Conservation (phyloP, 306 rosid genomes). For the Glycine latifolia region DNA sequence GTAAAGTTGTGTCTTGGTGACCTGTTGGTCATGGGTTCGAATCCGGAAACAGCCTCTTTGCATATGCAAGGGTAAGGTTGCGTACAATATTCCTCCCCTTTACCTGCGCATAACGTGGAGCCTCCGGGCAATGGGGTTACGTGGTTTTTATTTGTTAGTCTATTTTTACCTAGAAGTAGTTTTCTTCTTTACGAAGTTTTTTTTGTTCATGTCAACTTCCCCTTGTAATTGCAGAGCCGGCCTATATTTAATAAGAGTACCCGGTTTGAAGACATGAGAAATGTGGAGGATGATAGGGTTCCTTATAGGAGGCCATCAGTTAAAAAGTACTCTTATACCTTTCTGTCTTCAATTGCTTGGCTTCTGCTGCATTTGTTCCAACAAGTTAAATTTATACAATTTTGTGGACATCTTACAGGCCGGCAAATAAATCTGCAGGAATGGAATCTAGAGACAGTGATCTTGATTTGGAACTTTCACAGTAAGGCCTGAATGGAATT, state of each 20-base stretch:
- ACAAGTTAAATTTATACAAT: conserved; percentile 19
- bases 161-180: background rate
- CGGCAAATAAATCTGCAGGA: conserved; percentile 74
- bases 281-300: conserved; percentile 75
- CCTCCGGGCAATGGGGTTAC: no score
- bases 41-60: no score
- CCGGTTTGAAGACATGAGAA: conserved; percentile 95
- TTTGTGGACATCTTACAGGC: conserved; percentile 59
- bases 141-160: background rate
- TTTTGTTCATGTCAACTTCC: conserved; percentile 10
- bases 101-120: no score
- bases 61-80: no score
- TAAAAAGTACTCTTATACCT: conserved; percentile 64
- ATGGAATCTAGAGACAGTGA: conserved; percentile 95
- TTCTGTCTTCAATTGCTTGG: conserved; percentile 3
- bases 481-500: conserved; percentile 59
- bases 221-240: conserved; percentile 75
- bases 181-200: background rate
- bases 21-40: no score
- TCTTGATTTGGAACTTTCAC: conserved; percentile 89
- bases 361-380: background rate
- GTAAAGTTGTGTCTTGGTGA: no score
- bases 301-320: conserved; percentile 78
- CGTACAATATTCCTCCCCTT: no score
- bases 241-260: conserved; percentile 96